phyloP scores from a whole-genome alignment of 139 green algal genomes.

The Chlorella sp. region DNA sequence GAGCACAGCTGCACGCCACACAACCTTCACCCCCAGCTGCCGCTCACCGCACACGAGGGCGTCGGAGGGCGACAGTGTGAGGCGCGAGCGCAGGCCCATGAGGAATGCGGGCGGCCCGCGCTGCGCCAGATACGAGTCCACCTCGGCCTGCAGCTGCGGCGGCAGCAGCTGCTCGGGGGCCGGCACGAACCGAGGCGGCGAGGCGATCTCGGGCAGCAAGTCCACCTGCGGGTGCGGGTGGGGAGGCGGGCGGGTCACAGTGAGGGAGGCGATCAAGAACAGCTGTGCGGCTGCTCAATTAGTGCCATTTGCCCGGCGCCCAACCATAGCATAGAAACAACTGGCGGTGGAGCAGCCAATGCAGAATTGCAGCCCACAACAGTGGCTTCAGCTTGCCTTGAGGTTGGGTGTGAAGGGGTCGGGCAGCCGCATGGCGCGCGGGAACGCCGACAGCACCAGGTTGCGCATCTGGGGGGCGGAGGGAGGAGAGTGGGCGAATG shows the following conservation, averaged over 20 bases:
- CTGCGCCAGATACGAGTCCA: constrained; percentile 73
- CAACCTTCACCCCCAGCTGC: too few species aligned
- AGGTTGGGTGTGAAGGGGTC: constrained; percentile 99
- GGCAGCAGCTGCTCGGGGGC: constrained; percentile 55
- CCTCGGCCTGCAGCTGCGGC: constrained; percentile 61
- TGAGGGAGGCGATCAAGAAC: too few species aligned
- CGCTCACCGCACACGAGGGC: constrained; percentile 17
- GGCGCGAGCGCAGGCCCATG: constrained; percentile 58
- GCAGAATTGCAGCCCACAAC: background rate
- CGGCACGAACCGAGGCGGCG: constrained; percentile 78
- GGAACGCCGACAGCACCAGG: constrained; percentile 97
- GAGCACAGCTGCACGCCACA: too few species aligned
- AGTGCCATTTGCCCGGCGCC: too few species aligned
- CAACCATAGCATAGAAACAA: too few species aligned
- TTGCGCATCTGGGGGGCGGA: constrained; percentile 86
- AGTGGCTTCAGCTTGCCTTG: constrained; percentile 69
- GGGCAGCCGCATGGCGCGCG: constrained; percentile 95
- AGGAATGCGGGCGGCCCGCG: constrained; percentile 59
- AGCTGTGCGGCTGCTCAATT: background rate
- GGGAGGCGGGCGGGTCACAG: background rate
- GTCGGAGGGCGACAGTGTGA: constrained; percentile 53
- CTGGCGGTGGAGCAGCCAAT: too few species aligned
- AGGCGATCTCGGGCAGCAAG: constrained; percentile 91
- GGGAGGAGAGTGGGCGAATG: too few species aligned
- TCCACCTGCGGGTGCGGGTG: constrained; percentile 63